Evolutionary conservation across 768 basidiomycete genomes (phyloP).

Genomic region (Serendipita sp.): DNA sequence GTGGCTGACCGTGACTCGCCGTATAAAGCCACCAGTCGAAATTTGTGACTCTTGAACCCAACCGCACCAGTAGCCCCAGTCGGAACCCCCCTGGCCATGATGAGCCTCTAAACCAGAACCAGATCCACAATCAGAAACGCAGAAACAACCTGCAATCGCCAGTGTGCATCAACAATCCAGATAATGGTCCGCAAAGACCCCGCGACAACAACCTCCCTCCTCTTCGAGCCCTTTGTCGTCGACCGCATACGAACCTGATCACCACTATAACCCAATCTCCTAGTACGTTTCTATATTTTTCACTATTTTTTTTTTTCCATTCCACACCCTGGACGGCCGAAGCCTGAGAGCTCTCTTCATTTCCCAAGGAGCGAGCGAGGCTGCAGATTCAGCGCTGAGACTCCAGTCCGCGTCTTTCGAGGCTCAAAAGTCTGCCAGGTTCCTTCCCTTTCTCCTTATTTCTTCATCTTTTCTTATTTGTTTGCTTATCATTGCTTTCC

Average conservation of each 20-base stretch:
- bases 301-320: neutral
- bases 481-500: no score
- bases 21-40: neutral
- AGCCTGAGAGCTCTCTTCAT: neutral
- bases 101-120: neutral
- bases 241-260: slow-evolving; percentile 3
- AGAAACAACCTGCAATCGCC: neutral
- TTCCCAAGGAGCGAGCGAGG: neutral
- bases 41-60: neutral
- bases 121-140: neutral
- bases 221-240: slow-evolving; percentile 4
- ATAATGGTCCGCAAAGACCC: slow-evolving; percentile 6
- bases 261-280: neutral
- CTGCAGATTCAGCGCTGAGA: neutral
- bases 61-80: neutral
- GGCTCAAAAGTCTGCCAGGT: neutral
- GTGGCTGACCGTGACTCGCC: neutral
- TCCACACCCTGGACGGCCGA: neutral
- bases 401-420: neutral
- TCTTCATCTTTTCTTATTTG: no score
- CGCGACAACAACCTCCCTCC: neutral
- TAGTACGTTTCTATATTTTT: neutral
- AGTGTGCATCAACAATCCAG: neutral
- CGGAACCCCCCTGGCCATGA: neutral
- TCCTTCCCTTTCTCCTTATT: no score